Conservation (phyloP, 306 rosid genomes). For the Hylodesmum podocarpum region DNA sequence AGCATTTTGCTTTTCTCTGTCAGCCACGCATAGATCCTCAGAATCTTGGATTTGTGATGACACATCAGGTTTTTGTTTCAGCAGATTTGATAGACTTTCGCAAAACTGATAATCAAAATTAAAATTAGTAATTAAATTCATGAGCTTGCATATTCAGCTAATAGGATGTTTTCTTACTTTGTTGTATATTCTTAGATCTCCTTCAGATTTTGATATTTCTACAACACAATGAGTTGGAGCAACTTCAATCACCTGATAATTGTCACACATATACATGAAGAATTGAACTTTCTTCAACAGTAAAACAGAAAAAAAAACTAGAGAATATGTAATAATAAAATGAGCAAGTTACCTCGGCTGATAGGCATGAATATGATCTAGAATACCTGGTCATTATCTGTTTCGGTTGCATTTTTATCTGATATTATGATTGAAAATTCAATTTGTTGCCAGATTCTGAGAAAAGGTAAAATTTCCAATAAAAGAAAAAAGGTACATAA, state of each 20-base stretch:
- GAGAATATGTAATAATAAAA: neutral
- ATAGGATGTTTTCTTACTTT: conserved; percentile 42
- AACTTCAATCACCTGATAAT: conserved; percentile 74
- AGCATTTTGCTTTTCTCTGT: conserved; percentile 28
- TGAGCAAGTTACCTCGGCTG: conserved; percentile 60
- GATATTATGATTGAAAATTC: conserved; percentile 20
- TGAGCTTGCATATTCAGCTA: neutral
- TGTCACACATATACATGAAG: conserved; percentile 16
- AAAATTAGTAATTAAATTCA: conserved; percentile 19
- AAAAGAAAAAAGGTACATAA: neutral
- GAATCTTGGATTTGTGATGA: conserved; percentile 39
- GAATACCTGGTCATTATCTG: conserved; percentile 54
- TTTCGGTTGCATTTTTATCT: conserved; percentile 66
- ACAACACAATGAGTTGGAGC: conserved; percentile 78
- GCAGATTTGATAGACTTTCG: conserved; percentile 59
- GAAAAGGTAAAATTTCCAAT: neutral
- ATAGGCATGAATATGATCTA: conserved; percentile 59
- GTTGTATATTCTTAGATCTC: conserved; percentile 54
- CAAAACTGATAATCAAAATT: conserved; percentile 64
- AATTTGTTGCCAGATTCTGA: neutral
- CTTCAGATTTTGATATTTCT: conserved; percentile 69
- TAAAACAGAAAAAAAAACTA: neutral
- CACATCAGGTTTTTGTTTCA: conserved; percentile 41
- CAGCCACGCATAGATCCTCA: neutral
- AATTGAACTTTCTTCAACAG: neutral